Base-by-base conservation (phyloP, 1,284 basidiomycete genomes). In the Malassezia sympodialis region DNA sequence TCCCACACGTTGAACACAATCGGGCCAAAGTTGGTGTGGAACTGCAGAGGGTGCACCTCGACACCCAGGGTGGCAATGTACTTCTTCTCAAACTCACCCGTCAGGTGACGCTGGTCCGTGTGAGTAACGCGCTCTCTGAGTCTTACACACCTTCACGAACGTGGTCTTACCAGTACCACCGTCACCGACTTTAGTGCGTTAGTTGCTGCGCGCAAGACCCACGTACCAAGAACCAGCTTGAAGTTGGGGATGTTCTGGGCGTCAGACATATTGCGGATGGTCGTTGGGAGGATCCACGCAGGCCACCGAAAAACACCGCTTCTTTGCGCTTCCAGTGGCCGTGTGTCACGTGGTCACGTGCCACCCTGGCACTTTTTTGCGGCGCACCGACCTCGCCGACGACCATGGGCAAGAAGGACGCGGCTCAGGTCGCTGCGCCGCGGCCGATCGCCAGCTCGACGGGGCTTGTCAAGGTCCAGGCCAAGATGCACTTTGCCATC, bases 1-100 rank as follows among this genome's bases (percentile, higher is more conserved):
- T 99, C 94, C 94, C 94, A 99, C 53, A 96, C 93, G 77, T 98
- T 98, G 84, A 99, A 99, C 81, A 87, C 88, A 80, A 99, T 91
- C 56, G 86, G 90, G 72, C 94, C 94, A 73, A 88, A 93, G 83
- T 96, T 96, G 81, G 94, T 99, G 73, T 88, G 82, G 83, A 99
- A 99, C 62, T 70, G 80, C 51, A 98, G 82, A 61, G 93, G 93
- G 80, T 98, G 93, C 44, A 99, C 93, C 78, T 99, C 93, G 72
- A 96, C 93, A 84, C 94, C 93, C 63, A 99, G 87, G 56, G 94
- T 99, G 72, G 93, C 93, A 66, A 98, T 96, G 81, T 96, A 99
- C 80, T 98, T 98, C 83, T 99, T 98, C 81, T 99, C 94, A 78
- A 99, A 98, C 83, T 98, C 94, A 76, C 79, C 79, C 24, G 93